Evolutionary conservation across 2,329 filamentous ascomycete genomes (phyloP).

Genomic region (Ophiostoma pallidulum): DNA sequence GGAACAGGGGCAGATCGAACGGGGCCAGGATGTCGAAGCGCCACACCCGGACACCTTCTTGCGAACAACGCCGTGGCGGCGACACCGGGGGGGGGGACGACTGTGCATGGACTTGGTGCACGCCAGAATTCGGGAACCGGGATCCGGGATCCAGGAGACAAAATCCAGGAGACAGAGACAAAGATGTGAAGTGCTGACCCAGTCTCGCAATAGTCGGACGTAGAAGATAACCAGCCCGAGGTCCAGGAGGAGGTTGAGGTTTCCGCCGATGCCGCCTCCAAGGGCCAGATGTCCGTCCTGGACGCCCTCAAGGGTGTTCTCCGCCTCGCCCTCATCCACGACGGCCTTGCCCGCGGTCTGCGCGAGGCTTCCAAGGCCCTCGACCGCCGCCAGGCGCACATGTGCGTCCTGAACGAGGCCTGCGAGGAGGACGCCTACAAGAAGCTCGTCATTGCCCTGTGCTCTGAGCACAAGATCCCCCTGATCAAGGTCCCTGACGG

Average conservation of each 20-base stretch:
- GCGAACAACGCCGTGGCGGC: no score
- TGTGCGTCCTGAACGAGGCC: slow-evolving; percentile 99
- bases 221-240: slow-evolving; percentile 94
- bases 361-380: slow-evolving; percentile 98
- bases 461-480: slow-evolving; percentile 99
- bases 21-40: no score
- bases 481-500: slow-evolving; percentile 99
- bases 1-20: no score
- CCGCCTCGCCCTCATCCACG: slow-evolving; percentile 98
- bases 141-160: no score
- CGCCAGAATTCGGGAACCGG: no score
- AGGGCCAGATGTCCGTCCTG: slow-evolving; percentile 94
- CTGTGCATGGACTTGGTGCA: no score
- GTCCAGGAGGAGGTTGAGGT: slow-evolving; percentile 89
- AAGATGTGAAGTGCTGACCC: no score
- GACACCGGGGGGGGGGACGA: no score
- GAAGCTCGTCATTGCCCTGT: slow-evolving; percentile 98
- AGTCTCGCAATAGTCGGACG: slow-evolving; percentile 71
- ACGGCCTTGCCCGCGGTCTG: slow-evolving; percentile 95
- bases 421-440: slow-evolving; percentile 99
- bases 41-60: no score
- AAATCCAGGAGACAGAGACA: no score
- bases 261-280: slow-evolving; percentile 75
- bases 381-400: slow-evolving; percentile 96
- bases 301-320: slow-evolving; percentile 98